phyloP scores from a whole-genome alignment of 2,329 filamentous ascomycete species.

The Pseudogymnoascus sp. region DNA sequence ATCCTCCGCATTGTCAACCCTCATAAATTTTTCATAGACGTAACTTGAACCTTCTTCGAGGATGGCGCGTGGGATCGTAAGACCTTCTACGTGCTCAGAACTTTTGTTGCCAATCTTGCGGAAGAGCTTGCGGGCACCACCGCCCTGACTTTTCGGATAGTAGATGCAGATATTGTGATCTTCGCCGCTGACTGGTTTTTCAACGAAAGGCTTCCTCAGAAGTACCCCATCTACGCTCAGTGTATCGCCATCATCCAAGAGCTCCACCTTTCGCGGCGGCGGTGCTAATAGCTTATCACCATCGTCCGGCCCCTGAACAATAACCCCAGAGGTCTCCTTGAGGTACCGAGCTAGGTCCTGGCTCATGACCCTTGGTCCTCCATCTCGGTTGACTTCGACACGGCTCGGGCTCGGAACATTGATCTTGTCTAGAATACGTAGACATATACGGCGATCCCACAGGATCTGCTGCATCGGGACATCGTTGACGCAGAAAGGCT shows the following conservation, averaged over 20 bases:
- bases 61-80: conserved; percentile 70
- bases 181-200: conserved; percentile 96
- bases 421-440: conserved; percentile 80
- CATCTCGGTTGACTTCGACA: conserved; percentile 86
- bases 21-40: conserved; percentile 94
- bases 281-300: conserved; percentile 48
- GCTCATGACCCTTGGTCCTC: conserved; percentile 71
- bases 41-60: conserved; percentile 77
- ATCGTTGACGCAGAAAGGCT: conserved; percentile 96
- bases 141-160: conserved; percentile 77
- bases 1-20: conserved; percentile 93
- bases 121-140: conserved; percentile 86
- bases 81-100: conserved; percentile 78
- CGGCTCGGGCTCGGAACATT: conserved; percentile 82
- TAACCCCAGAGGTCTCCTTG: conserved; percentile 70
- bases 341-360: conserved; percentile 73
- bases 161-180: conserved; percentile 99
- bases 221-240: conserved; percentile 76
- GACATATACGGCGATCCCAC: conserved; percentile 88
- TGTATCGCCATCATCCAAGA: conserved; percentile 84
- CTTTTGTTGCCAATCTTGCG: conserved; percentile 98
- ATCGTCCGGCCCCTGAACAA: conserved; percentile 60
- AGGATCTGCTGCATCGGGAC: conserved; percentile 94
- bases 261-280: conserved; percentile 59
- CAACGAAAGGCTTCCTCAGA: conserved; percentile 89